A percentile compares a stretch with the other conserved stretches of the same genome.
These are phyloP conservation scores for Colletotrichum sp. DNA, from an alignment of 2,329 filamentous ascomycete genomes.

Conservation along the genomic window DNA sequence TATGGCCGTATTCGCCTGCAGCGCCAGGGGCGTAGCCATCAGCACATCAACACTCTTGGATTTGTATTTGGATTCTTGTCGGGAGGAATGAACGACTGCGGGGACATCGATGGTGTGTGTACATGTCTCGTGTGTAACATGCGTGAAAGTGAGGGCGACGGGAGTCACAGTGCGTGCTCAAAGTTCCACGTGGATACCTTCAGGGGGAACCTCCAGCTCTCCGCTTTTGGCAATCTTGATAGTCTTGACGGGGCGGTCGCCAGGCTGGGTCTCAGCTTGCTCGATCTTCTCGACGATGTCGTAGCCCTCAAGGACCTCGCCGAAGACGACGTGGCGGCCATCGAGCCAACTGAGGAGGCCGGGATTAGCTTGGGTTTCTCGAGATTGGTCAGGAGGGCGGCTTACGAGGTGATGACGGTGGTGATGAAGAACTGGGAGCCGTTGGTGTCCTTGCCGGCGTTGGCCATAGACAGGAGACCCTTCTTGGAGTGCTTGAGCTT, in stretches of 20 bases:
- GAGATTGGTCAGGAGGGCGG: neutral
- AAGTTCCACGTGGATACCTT: slow-evolving; percentile 94
- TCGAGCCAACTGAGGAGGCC: slow-evolving; percentile 72
- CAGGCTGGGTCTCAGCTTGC: slow-evolving; percentile 66
- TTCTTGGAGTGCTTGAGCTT: slow-evolving; percentile 92
- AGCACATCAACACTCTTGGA: slow-evolving; percentile 35
- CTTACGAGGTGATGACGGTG: slow-evolving; percentile 77
- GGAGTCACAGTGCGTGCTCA: slow-evolving; percentile 52
- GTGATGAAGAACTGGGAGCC: slow-evolving; percentile 93
- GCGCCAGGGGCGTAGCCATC: slow-evolving; percentile 32
- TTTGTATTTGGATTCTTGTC: neutral
- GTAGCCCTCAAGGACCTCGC: slow-evolving; percentile 86
- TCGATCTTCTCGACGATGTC: slow-evolving; percentile 82
- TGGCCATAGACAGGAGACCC: slow-evolving; percentile 85
- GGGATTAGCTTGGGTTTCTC: slow-evolving; percentile 1
- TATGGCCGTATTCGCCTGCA: slow-evolving; percentile 38
- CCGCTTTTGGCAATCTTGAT: slow-evolving; percentile 85
- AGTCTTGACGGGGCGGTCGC: slow-evolving; percentile 71
- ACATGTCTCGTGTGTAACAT: neutral
- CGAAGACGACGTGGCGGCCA: slow-evolving; percentile 85
- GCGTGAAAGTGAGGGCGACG: neutral
- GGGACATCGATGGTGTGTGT: neutral
- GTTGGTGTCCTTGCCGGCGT: slow-evolving; percentile 84
- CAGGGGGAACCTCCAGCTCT: slow-evolving; percentile 80
- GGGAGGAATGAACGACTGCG: neutral